Evolutionary conservation across 2,329 filamentous ascomycete species (phyloP).

Genomic region (Blumeria graminis): DNA sequence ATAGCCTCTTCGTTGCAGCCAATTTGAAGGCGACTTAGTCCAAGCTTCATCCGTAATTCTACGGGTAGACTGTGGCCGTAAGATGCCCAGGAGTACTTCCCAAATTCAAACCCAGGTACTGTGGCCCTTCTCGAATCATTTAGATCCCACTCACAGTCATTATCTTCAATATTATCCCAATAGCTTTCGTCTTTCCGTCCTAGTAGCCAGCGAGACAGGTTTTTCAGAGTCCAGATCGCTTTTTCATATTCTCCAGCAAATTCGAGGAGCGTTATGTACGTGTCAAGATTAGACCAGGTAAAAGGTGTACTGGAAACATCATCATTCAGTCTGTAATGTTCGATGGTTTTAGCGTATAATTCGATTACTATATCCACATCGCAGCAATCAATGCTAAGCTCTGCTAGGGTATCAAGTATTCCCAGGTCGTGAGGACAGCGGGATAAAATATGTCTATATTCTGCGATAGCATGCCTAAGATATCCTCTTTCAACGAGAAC

Average conservation of each 20-base stretch:
- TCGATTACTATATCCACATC: conserved; percentile 14
- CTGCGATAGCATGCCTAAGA: conserved; percentile 26
- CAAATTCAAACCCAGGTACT: conserved; percentile 34
- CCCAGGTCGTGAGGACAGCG: conserved; percentile 23
- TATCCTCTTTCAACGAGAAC: conserved; percentile 31
- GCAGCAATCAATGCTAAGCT: conserved; percentile 15
- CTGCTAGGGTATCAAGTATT: conserved; percentile 15
- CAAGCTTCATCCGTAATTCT: conserved; percentile 65
- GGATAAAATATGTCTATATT: conserved; percentile 30
- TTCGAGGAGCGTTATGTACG: conserved; percentile 62
- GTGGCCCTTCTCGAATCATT: conserved; percentile 41
- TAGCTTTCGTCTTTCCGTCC: conserved; percentile 47
- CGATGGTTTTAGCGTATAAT: conserved; percentile 15
- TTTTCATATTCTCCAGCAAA: conserved; percentile 35
- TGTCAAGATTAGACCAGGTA: conserved; percentile 59
- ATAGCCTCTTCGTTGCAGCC: conserved; percentile 48
- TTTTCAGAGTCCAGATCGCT: conserved; percentile 46
- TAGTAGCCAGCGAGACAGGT: conserved; percentile 57
- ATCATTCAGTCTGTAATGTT: conserved; percentile 8
- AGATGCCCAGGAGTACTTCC: conserved; percentile 24
- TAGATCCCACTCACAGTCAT: conserved; percentile 78
- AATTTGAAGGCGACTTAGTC: conserved; percentile 54
- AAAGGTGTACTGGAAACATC: conserved; percentile 6
- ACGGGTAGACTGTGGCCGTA: conserved; percentile 58
- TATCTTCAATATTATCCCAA: conserved; percentile 48